These are phyloP conservation scores for Erucastrum elatum DNA, from an alignment of 345 rosid species.

Conservation along the genomic window DNA sequence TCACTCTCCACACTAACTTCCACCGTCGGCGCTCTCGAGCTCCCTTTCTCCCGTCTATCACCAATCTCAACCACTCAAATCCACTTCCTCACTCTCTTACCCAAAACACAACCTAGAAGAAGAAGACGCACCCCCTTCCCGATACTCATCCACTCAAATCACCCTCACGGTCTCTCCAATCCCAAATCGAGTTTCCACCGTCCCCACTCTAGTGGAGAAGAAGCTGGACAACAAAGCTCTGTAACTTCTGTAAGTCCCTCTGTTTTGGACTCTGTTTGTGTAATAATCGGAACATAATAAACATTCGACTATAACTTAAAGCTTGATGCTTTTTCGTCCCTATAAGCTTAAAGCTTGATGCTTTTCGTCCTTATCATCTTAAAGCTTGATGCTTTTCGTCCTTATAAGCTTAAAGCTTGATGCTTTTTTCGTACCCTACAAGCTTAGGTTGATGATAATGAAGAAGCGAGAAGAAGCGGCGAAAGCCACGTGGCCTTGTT, in stretches of 20 bases:
- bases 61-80: slow-evolving; percentile 20
- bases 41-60: slow-evolving; percentile 38
- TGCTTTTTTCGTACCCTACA: slow-evolving; percentile 27
- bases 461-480: slow-evolving; percentile 27
- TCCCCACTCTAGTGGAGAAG: slow-evolving; percentile 38
- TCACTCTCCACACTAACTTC: slow-evolving; percentile 30
- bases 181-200: slow-evolving; percentile 32
- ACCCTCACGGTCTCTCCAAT: slow-evolving; percentile 17
- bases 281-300: not conserved
- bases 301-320: slow-evolving; percentile 2
- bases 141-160: slow-evolving; percentile 15
- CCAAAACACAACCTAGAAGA: slow-evolving; percentile 41
- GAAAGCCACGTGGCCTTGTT: slow-evolving; percentile 62
- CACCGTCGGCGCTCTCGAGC: slow-evolving; percentile 27
- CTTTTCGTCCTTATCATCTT: too few species aligned
- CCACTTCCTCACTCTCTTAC: slow-evolving; percentile 20
- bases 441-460: slow-evolving; percentile 48
- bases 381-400: too few species aligned
- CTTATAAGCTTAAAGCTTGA: not conserved
- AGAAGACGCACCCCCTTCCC: slow-evolving; percentile 28
- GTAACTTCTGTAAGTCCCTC: slow-evolving; percentile 52
- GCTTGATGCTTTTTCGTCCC: not conserved
- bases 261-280: not conserved
- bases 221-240: slow-evolving; percentile 41
- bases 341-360: slow-evolving; percentile 47